Base-by-base conservation (phyloP, 352 stramenopile genomes). In the Phytophthora citricola region DNA sequence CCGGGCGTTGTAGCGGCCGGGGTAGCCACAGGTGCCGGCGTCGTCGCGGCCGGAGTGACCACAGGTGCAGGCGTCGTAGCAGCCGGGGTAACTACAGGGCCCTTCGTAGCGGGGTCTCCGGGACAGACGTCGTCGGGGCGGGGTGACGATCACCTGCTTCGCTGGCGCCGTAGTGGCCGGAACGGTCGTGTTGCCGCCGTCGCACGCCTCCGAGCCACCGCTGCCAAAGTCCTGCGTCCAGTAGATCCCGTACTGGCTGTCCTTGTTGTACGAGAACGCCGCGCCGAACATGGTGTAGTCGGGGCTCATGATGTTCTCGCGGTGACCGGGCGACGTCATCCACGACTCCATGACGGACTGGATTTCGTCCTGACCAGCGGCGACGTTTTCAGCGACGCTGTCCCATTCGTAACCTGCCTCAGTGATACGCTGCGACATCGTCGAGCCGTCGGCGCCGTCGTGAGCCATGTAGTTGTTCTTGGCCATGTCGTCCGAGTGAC, bases 221-320 rank as follows among this genome's bases (percentile, higher is more conserved):
- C 38, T 51, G 20, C 58, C 73, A 50, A 87, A 87, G 68, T 78
- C 64, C 66, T 87, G 78, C 0, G 73, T 84, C 78, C 78, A 87
- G 58, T 83, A 87, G 59, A 73, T 51, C 40, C 66, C 69, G 66
- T 73, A 83, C 34, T 53, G 60, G 27, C 41, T 69, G 36, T 63
- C 17, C n/a, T 62, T 39, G 55, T 70, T 78, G 54, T 58, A 72
- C 9, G 69, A 32, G 56, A 74, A 80, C 3, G 61, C 69, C 8
- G 61, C 46, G 44, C 60, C 71, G 57, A 83, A 75, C 64, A 75
- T 76, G 27, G 40, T 80, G 62, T 74, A 74, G n/a, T 76, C 61
- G 5, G 5, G 9, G 31, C 47, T 29, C 40, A 78, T 52, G 32
- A 78, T 78, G 58, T 78, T 75, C 41, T 49, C 57, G 12, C 32